Percentiles rank a stretch among this genome's conserved stretches.
phyloP scores from a whole-genome alignment of 2,329 filamentous ascomycete species.

The Diaporthe humulicola region DNA sequence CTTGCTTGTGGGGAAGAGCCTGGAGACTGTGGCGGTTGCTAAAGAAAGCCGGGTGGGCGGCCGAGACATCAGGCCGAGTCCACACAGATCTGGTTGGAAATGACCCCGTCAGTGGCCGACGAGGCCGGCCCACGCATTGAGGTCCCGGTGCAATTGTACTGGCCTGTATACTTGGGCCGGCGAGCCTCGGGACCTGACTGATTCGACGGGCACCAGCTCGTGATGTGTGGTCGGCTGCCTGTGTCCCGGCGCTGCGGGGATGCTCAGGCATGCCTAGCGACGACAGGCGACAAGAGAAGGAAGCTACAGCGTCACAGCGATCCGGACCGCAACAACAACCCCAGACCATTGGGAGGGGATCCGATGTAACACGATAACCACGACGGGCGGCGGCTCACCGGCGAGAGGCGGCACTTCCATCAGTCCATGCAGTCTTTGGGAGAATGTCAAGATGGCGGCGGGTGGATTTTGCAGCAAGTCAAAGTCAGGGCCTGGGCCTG shows the following conservation, averaged over 20 bases:
- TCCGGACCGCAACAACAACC: background rate
- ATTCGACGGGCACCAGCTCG: background rate
- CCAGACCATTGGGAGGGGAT: background rate
- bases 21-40: conserved; percentile 12
- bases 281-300: no score
- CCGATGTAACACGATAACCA: conserved; percentile 25
- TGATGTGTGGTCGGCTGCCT: background rate
- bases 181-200: background rate
- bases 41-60: conserved; percentile 15
- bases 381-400: background rate
- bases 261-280: background rate
- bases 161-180: background rate
- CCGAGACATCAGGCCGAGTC: conserved; percentile 11
- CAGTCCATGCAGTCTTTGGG: background rate
- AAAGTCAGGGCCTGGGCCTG: background rate
- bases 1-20: conserved; percentile 22
- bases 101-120: background rate
- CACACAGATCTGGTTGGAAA: conserved; percentile 10
- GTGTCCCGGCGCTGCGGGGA: background rate
- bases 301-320: background rate
- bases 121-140: conserved; percentile 1
- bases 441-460: background rate
- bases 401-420: background rate
- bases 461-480: background rate
- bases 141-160: background rate